Percentiles rank a stretch among this genome's conserved stretches.
These are phyloP conservation scores for Hyphodiscus sp. DNA, from an alignment of 2,329 filamentous ascomycete genomes.

Conservation along the genomic window DNA sequence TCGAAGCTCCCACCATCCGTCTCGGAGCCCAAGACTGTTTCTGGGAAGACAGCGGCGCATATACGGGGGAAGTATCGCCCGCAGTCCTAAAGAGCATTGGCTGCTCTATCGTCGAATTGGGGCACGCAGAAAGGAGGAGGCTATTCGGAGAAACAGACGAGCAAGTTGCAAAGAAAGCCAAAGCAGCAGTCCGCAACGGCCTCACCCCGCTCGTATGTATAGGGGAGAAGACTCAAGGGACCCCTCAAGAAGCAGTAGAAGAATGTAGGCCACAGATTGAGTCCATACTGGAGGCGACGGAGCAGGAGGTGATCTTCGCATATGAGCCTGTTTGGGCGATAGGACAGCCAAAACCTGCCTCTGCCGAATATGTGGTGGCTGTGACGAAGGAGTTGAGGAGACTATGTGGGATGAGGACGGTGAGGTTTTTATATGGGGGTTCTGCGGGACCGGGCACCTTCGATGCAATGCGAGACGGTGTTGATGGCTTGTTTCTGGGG, in stretches of 20 bases:
- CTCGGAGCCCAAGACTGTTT: constrained; percentile 73
- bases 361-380: constrained; percentile 62
- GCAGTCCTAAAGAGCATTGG: constrained; percentile 60
- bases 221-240: constrained; percentile 54
- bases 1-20: constrained; percentile 43
- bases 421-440: constrained; percentile 73
- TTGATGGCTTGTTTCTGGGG: constrained; percentile 77
- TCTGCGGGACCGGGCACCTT: constrained; percentile 77
- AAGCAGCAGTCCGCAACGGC: constrained; percentile 59
- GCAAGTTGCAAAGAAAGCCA: constrained; percentile 60
- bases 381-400: constrained; percentile 37
- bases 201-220: constrained; percentile 76
- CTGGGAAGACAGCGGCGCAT: constrained; percentile 64
- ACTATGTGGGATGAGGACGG: constrained; percentile 55
- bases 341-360: constrained; percentile 65
- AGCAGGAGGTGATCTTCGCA: constrained; percentile 65
- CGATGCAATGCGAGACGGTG: constrained; percentile 55
- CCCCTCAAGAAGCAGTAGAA: constrained; percentile 51
- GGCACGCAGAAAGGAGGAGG: constrained; percentile 70
- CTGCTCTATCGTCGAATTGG: constrained; percentile 67
- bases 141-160: constrained; percentile 71
- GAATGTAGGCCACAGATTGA: constrained; percentile 63
- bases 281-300: constrained; percentile 54
- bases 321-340: constrained; percentile 92
- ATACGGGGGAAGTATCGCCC: constrained; percentile 72